A percentile compares a stretch with the other conserved stretches of the same genome.
phyloP scores from a whole-genome alignment of 768 basidiomycete genomes.

The Lentinula aciculospora region DNA sequence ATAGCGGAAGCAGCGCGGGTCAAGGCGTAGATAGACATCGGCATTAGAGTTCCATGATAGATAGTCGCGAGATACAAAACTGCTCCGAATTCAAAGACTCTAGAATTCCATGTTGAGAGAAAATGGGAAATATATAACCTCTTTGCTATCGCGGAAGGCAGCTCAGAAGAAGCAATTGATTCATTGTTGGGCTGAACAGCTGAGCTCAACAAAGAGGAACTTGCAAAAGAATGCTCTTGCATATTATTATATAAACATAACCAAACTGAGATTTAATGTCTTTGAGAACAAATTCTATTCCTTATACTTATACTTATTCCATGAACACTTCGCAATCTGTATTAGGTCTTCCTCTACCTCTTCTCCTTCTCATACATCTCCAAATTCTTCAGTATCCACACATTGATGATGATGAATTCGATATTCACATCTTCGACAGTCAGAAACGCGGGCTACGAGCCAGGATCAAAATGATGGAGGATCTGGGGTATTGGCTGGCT shows the following conservation, averaged over 20 bases:
- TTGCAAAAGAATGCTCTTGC: no score
- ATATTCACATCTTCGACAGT: slow-evolving; percentile 41
- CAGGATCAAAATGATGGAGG: slow-evolving; percentile 46
- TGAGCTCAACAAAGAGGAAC: no score
- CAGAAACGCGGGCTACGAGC: slow-evolving; percentile 41
- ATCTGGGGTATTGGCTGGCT: slow-evolving; percentile 45
- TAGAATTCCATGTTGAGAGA: slow-evolving; percentile 25
- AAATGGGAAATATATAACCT: slow-evolving; percentile 20
- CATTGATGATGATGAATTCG: slow-evolving; percentile 42
- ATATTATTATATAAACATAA: no score
- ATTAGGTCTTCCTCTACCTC: slow-evolving; percentile 21
- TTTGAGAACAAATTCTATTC: no score
- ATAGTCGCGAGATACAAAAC: slow-evolving; percentile 19
- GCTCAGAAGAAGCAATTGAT: no score
- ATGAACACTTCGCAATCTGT: not conserved
- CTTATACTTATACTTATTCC: no score
- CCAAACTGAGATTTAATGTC: no score
- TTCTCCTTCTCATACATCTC: slow-evolving; percentile 44
- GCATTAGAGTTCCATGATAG: slow-evolving; percentile 20
- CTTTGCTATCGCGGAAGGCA: no score
- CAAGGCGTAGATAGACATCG: slow-evolving; percentile 21
- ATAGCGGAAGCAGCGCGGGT: slow-evolving; percentile 16
- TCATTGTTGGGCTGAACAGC: no score
- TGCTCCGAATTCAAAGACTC: slow-evolving; percentile 23
- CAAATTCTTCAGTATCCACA: slow-evolving; percentile 47